These are phyloP conservation scores for Perilla frutescens DNA, from an alignment of 257 asterid genomes.

Conservation along the genomic window DNA sequence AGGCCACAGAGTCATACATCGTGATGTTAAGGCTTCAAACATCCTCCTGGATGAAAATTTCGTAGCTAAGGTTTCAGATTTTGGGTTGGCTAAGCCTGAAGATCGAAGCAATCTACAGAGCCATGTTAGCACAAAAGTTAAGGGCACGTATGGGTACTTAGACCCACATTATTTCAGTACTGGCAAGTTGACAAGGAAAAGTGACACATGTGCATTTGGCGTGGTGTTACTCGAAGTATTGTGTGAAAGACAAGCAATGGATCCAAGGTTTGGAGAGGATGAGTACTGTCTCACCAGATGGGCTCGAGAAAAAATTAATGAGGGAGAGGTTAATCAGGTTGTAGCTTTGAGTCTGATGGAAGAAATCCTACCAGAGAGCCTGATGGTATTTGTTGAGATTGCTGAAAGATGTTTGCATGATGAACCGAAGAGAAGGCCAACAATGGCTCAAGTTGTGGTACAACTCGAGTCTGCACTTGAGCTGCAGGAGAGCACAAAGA, in stretches of 20 bases:
- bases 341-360: conserved; percentile 42
- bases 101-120: conserved; percentile 41
- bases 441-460: conserved; percentile 46
- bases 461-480: conserved; percentile 54
- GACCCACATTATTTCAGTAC: conserved; percentile 56
- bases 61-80: conserved; percentile 61
- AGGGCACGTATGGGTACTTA: conserved; percentile 63
- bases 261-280: conserved; percentile 41
- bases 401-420: conserved; percentile 31
- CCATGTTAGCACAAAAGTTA: conserved; percentile 53
- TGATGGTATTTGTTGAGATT: conserved; percentile 15
- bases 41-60: conserved; percentile 55
- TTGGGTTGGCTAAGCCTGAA: conserved; percentile 62
- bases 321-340: conserved; percentile 46
- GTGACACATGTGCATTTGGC: conserved; percentile 64
- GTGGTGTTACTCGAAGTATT: conserved; percentile 62
- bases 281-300: conserved; percentile 45
- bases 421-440: conserved; percentile 54
- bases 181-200: conserved; percentile 51
- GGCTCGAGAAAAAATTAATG: conserved; percentile 48
- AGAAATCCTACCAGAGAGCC: conserved; percentile 37
- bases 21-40: conserved; percentile 64
- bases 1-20: conserved; percentile 52
- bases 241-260: conserved; percentile 55
- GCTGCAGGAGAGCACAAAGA: conserved; percentile 39